phyloP scores from a whole-genome alignment of 2,329 filamentous ascomycete genomes.

The Blastomyces emzantsi region DNA sequence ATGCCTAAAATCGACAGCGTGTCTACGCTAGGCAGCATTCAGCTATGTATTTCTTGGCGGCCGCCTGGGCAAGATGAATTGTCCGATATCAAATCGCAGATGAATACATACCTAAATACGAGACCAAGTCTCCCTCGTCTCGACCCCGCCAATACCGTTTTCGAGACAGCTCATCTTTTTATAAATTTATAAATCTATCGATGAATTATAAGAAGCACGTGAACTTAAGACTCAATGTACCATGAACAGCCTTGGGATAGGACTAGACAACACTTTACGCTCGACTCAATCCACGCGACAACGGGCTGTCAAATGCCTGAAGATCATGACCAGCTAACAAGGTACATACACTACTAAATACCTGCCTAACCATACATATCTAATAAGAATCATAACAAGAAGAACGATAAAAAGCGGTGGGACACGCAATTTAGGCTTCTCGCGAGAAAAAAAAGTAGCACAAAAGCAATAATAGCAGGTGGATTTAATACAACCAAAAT shows the following conservation, averaged over 20 bases:
- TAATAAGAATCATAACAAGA: not conserved
- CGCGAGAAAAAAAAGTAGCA: not conserved
- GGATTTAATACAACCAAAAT: not conserved
- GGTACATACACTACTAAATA: not conserved
- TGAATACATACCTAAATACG: no score
- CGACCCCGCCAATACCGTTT: no score
- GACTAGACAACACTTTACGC: not conserved
- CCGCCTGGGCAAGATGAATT: not conserved
- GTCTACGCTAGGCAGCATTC: not conserved
- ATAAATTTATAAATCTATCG: not conserved
- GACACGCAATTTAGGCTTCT: not conserved
- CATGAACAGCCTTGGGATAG: not conserved
- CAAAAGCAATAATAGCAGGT: not conserved
- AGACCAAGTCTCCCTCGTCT: not conserved
- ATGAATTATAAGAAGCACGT: not conserved
- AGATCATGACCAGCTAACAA: not conserved
- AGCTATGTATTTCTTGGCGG: not conserved
- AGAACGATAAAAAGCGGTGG: not conserved
- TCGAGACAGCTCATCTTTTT: no score
- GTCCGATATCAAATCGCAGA: no score
- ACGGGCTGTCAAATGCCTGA: not conserved
- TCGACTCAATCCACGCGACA: not conserved
- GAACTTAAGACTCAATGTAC: no score
- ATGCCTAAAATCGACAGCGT: not conserved
- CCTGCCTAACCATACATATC: slow-evolving; percentile 4